phyloP scores from a whole-genome alignment of 192 early-diverging fungal genomes.

The Coemansia sp. region DNA sequence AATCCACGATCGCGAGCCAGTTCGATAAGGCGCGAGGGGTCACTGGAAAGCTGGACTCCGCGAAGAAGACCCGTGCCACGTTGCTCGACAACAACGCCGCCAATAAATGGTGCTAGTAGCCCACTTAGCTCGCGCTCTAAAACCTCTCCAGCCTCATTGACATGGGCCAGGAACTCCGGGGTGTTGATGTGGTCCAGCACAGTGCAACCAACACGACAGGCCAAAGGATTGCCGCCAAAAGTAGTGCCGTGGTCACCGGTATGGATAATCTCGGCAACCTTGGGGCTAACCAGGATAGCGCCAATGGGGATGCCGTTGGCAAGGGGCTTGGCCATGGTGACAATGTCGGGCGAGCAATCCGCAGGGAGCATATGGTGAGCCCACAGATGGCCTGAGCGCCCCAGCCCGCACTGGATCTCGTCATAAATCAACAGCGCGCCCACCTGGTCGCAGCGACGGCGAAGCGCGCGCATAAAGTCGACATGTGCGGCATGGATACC shows the following conservation, averaged over 20 bases:
- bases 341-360: conserved; percentile 79
- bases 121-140: conserved; percentile 58
- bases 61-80: conserved; percentile 86
- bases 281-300: conserved; percentile 76
- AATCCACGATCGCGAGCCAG: conserved; percentile 81
- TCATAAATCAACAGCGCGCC: conserved; percentile 92
- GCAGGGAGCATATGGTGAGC: conserved; percentile 73
- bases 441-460: conserved; percentile 79
- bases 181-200: conserved; percentile 71
- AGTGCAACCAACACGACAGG: conserved; percentile 77
- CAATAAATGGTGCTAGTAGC: conserved; percentile 49
- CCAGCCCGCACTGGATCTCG: conserved; percentile 95
- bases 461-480: conserved; percentile 78
- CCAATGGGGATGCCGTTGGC: conserved; percentile 97
- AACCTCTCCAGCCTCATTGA: conserved; percentile 64
- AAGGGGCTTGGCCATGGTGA: conserved; percentile 96
- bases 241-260: conserved; percentile 97
- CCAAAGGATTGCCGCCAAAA: conserved; percentile 94
- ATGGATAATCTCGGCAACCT: conserved; percentile 79
- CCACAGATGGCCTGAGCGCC: conserved; percentile 86
- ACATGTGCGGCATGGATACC: conserved; percentile 73
- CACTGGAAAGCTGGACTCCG: conserved; percentile 76
- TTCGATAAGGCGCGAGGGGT: conserved; percentile 69
- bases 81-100: conserved; percentile 67
- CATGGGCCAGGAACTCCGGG: conserved; percentile 72